Base-by-base conservation (phyloP, 2,329 filamentous ascomycete species). In the Pseudogymnoascus verrucosus region DNA sequence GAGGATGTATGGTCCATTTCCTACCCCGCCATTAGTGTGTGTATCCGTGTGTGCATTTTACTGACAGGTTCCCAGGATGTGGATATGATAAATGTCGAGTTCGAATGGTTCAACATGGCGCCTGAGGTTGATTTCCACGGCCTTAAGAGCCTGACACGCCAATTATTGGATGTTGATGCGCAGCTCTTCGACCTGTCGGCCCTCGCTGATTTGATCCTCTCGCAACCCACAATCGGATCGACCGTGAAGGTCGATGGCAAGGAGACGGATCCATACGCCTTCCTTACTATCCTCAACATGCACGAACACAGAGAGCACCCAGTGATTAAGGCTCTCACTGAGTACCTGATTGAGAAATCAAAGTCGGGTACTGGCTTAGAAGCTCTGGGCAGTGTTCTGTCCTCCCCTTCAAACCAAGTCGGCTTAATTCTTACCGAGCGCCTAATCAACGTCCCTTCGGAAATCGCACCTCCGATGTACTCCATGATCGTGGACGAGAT, bases 61-160 rank as follows among this genome's bases (percentile, higher is more conserved):
- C 65, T 67, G 19, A 65, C 14, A 4, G 39, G 34, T 21, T 6
- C 5, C 37, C 63, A 96, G 90, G 91, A 96, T 72, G 89, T 92
- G 72, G 90, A 96, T 74, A 89, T 93, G 75, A 86, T 99, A 68
- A 89, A 98, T 73, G 92, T 98, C 64, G 93, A 98, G 68, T 99
- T 99, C 72, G 95, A 99, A 79, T 98, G 92, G 90, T 99, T 98
- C 79, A 96, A 97, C 77, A 96, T 93, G 67, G 89, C 95, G 70
- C 82, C 90, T 1, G 86, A 89, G 6, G 83, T 96, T 70, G 95
- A 99, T 76, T 98, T 98, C 76, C 93, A 98, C 77, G 95, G 95
- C 64, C 84, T 96, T 70, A 97, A 97, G 76, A 89, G 86, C 8
- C 85, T 99, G 6, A 78, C 97, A 65, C 89, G 93, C 65, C 95